Evolutionary conservation across 257 asterid genomes (phyloP), one percentile per base, ranked within the genome.

Genomic region (Eustoma russellianum): DNA sequence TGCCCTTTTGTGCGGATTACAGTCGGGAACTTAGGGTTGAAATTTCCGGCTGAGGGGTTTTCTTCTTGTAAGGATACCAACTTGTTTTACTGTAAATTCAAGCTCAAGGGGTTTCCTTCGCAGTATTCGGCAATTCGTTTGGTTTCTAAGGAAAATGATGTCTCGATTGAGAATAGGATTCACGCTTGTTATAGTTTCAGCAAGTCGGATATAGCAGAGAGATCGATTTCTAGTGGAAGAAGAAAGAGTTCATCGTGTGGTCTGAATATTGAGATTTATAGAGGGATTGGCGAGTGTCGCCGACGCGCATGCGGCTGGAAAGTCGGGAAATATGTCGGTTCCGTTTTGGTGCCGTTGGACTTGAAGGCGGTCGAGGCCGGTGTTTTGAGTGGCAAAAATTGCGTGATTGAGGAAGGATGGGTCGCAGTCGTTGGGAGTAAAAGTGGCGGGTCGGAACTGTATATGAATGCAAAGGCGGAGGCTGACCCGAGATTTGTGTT

Each of bases 401-500:
- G 57, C 33, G 74, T 79, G 55, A 64, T 85, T 53, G 91, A 92
- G 19, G 85, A 83, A 64, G 99, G 99, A 33, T 88, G 99, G 99
- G 76, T 80, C 16, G 70, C 74, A 35, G 59, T 63, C 44, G 81
- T 2, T 2, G 43, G 82, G 34, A 69, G 79, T 67, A 24, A 24
- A 24, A 24, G 30, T 4, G 49, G 38, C 5, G 59, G 59, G 45
- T 45, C 56, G 9, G 73, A 73, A 35, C 46, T 92, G 71, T 87
- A 88, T 66, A 34, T 86, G 52, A 88, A 78, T 41, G 93, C 81
- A 7, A 66, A 77, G 77, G 90, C 87, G 14, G 97, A 92, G 58
- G 82, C 85, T 65, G 99, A 88, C 73, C 99, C 99, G 34, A 83
- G 99, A 73, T 92, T 92, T 41, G 89, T 92, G n/a, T 92, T 92